Percentiles rank a stretch among this genome's conserved stretches.
phyloP scores from a whole-genome alignment of 2,329 filamentous ascomycete genomes.

The Fusarium albidum region DNA sequence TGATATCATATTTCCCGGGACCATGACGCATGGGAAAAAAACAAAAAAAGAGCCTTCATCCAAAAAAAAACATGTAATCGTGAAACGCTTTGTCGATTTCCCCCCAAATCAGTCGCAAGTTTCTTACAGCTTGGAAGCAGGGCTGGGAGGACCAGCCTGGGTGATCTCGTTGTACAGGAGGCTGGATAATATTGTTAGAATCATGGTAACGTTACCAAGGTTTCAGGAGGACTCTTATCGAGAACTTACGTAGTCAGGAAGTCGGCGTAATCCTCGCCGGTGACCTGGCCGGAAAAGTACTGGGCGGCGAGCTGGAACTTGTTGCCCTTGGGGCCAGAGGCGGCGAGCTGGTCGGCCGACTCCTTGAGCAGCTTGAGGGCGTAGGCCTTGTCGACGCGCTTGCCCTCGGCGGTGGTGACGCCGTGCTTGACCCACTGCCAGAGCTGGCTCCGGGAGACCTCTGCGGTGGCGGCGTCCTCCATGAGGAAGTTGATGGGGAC shows the following conservation, averaged over 20 bases:
- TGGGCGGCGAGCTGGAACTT: constrained; percentile 90
- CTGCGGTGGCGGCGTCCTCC: constrained; percentile 97
- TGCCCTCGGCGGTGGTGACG: constrained; percentile 82
- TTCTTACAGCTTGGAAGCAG: constrained; percentile 69
- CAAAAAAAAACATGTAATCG: constrained; percentile 24
- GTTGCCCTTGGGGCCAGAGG: constrained; percentile 84
- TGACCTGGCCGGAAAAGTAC: constrained; percentile 93
- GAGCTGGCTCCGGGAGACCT: constrained; percentile 92
- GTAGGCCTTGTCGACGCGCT: constrained; percentile 92
- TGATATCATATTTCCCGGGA: constrained; percentile 29
- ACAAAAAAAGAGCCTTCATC: constrained; percentile 9
- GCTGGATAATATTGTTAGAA: constrained; percentile 53
- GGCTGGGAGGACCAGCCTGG: constrained; percentile 67
- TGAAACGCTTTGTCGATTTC: constrained; percentile 27
- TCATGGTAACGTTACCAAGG: background rate
- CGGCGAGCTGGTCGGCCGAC: constrained; percentile 77
- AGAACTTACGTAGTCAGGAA: constrained; percentile 83
- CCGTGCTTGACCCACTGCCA: constrained; percentile 92
- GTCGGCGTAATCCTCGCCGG: constrained; percentile 96
- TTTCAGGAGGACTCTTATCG: background rate
- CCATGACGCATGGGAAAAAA: constrained; percentile 6
- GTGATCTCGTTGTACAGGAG: constrained; percentile 91
- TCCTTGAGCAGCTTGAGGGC: constrained; percentile 87
- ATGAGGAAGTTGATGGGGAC: constrained; percentile 98
- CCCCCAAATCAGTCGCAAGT: constrained; percentile 12